Conservation (phyloP, 371 early-diverging fungal genomes). For the Ordospora colligata region DNA sequence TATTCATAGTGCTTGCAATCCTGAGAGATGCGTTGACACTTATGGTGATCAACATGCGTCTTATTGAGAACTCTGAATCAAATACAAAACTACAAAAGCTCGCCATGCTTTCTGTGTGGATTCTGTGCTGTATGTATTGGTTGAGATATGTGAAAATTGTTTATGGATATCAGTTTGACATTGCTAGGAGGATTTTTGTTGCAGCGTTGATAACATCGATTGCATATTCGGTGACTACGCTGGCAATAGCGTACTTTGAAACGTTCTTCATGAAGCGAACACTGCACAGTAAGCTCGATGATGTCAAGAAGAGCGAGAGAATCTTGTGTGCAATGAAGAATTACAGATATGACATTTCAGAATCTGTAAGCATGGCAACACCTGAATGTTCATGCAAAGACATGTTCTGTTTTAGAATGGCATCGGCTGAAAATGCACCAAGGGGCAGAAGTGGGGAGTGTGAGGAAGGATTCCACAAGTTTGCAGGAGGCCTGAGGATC, state of each 20-base stretch:
- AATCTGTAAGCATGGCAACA: neutral
- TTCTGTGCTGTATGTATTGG: constrained; percentile 39
- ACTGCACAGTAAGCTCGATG: constrained; percentile 51
- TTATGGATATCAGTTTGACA: constrained; percentile 6
- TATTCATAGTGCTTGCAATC: neutral
- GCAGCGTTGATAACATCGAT: constrained; percentile 43
- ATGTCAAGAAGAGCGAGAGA: constrained; percentile 55
- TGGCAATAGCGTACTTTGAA: constrained; percentile 49
- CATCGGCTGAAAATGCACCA: neutral
- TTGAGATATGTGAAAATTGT: constrained; percentile 20
- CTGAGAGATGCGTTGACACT: neutral
- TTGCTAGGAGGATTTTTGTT: constrained; percentile 23
- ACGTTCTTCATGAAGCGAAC: constrained; percentile 46
- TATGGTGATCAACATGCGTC: neutral
- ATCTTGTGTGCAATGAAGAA: constrained; percentile 54
- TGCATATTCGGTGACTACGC: constrained; percentile 29
- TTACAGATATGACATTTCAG: constrained; percentile 52
- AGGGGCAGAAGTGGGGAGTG: neutral
- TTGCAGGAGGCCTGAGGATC: neutral
- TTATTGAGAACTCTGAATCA: neutral
- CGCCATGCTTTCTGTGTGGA: constrained; percentile 38
- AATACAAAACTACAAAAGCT: constrained; percentile 2
- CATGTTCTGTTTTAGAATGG: constrained; percentile 16
- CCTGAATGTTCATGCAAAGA: constrained; percentile 29
- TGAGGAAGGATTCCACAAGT: constrained; percentile 25